Base-by-base conservation (phyloP, 208 protist species). In the Trypanosoma vivax region DNA sequence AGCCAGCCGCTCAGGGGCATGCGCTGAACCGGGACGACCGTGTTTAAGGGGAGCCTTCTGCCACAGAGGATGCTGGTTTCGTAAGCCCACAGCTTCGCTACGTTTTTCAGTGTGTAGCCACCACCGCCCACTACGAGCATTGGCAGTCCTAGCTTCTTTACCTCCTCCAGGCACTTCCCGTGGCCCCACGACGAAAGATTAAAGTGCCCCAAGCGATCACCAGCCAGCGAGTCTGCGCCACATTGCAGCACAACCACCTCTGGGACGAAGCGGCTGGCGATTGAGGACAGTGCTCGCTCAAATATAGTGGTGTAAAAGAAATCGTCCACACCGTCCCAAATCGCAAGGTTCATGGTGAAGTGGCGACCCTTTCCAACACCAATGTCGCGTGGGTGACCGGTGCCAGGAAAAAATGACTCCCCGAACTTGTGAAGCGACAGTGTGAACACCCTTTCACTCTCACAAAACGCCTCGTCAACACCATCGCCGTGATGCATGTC, bases 401-500 rank as follows among this genome's bases (percentile, higher is more conserved):
- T 99, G 34, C 97, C 96, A 3, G 98, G 98, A 66, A 99, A 99
- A 67, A 97, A 99, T 50, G 96, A 96, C 27, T 97, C 96, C 27
- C 90, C 94, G 72, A 95, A 99, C 69, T 99, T 99, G 83, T 99
- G 99, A 70, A 99, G 98, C 18, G 98, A 99, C 13, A 99, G 83
- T 7, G 97, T 99, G 76, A 99, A 98, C 27, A 99, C 99, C 34
- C 98, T 78, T 58, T 99, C 92, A 39, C 96, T 99, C 21, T 89
- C 86, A 73, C 99, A 99, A 69, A 99, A 99, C 5, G 98, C 98
- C 75, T 99, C 97, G 67, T 99, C 96, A 18, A 99, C 98, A 41
- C 98, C 99, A 70, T 99, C 99, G 41, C 98, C 98, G 72, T 99
- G 98, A 80, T 99, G 99, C 73, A 99, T 96, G 73, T 99, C 99